phyloP scores from a whole-genome alignment of 805 yeast genomes.

The Candida ficus region DNA sequence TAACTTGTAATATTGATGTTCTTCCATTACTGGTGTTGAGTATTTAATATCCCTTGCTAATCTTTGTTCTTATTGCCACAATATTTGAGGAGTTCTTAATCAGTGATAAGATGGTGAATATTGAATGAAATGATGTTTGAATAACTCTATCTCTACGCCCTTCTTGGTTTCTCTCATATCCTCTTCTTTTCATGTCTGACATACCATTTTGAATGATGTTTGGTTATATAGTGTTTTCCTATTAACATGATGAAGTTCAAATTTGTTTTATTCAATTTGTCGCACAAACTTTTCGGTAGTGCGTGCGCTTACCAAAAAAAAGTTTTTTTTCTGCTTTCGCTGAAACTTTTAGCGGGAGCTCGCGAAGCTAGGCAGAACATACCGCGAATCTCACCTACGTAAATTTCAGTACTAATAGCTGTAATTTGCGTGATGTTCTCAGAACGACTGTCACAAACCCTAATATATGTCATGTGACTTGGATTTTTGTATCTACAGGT shows the following conservation, averaged over 20 bases:
- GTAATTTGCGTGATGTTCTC: background rate
- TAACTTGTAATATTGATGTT: too few relatives aligned
- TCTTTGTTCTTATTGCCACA: background rate
- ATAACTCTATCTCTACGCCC: background rate
- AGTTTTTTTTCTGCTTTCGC: background rate
- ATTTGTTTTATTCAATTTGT: slow-evolving; percentile 11
- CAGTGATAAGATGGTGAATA: background rate
- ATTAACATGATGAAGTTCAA: slow-evolving; percentile 3
- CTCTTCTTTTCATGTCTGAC: slow-evolving; percentile 19
- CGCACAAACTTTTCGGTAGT: slow-evolving; percentile 2
- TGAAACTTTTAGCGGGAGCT: background rate
- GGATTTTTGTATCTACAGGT: too few relatives aligned
- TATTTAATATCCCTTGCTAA: too few relatives aligned
- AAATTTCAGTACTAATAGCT: background rate
- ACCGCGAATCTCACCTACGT: too few relatives aligned
- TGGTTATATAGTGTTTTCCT: slow-evolving; percentile 5
- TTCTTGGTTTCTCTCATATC: background rate
- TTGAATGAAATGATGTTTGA: too few relatives aligned
- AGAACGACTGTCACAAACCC: background rate
- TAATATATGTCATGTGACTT: background rate
- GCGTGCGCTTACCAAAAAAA: slow-evolving; percentile 4
- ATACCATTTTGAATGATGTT: slow-evolving; percentile 41
- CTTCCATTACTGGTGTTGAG: too few relatives aligned
- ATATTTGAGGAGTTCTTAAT: too few relatives aligned
- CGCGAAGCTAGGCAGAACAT: too few relatives aligned